Conservation (phyloP, 1,139 yeast genomes). For the Taiozyma sp. region DNA sequence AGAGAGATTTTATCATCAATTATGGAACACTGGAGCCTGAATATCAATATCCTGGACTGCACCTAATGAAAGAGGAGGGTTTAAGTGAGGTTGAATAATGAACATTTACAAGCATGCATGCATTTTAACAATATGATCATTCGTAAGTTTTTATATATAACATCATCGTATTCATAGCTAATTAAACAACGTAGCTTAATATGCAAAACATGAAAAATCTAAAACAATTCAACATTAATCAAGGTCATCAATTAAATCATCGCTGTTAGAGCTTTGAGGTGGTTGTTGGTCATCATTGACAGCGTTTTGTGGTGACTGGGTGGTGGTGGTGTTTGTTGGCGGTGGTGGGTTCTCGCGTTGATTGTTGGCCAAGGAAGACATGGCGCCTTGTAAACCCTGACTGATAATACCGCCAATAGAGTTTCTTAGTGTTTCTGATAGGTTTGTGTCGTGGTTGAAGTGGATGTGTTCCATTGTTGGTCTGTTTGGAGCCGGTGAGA, state of each 20-base stretch:
- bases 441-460: neutral
- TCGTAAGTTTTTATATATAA: neutral
- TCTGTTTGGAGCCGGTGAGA: neutral
- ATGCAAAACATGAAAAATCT: neutral
- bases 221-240: neutral
- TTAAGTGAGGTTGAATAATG: conserved; percentile 31
- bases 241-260: conserved; percentile 1
- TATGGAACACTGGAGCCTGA: conserved; percentile 13
- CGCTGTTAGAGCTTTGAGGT: neutral
- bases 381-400: neutral
- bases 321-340: neutral
- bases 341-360: neutral
- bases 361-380: neutral
- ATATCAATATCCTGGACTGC: conserved; percentile 27
- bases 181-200: neutral
- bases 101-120: neutral
- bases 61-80: conserved; percentile 25
- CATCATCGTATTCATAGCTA: neutral
- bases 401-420: neutral
- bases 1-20: conserved; percentile 16
- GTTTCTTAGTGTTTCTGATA: neutral
- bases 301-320: neutral
- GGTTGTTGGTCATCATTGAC: neutral
- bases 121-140: neutral
- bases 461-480: neutral